Evolutionary conservation across 2,329 filamentous ascomycete genomes (phyloP), one percentile per base, ranked within the genome.

Genomic region (Aspergillus fumigatus): DNA sequence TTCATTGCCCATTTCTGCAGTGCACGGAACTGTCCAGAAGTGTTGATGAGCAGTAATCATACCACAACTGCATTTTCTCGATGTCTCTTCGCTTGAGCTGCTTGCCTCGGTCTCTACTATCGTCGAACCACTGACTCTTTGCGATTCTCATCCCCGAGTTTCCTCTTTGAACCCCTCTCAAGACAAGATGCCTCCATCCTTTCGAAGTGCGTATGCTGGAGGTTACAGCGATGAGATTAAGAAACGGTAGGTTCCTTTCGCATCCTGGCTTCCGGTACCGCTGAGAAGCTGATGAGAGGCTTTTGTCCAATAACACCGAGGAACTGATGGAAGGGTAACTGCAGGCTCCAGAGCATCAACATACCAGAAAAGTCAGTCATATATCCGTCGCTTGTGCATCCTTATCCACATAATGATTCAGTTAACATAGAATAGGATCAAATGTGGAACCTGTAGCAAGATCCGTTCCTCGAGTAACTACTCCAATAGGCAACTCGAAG

Each of bases 401-500:
- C 32, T n/a, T 25, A 19, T 14, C 4, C 51, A 4, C 19, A 14
- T 45, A n/a, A n/a, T n/a, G n/a, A 45, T 32, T 58, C 45, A 19
- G n/a, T 50, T 56, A 26, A 62, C 32, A 38, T 11, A n/a, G 25
- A 5, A 17, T 56, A 80, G 77, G 57, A 70, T 81, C 60, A 75
- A 75, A 52, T 84, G 81, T 65, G 67, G 66, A 14, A 72, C 73
- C 9, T 83, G 81, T 67, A 65, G 68, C 26, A 78, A 77, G 54
- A 73, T 69, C 43, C 74, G 74, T 26, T 62, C 58, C 10, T 65
- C 70, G 7, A 58, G 52, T 1, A 67, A 65, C 35, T 84, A 72
- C 62, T 82, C 82, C 1, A 76, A 77, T 29, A 79, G 75, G 35
- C 79, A 83, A 62, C 65, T 80, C 8, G 69, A 70, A 4, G 67